These are phyloP conservation scores for Paecilomyces sp. DNA, from an alignment of 2,329 filamentous ascomycete species.

Conservation along the genomic window DNA sequence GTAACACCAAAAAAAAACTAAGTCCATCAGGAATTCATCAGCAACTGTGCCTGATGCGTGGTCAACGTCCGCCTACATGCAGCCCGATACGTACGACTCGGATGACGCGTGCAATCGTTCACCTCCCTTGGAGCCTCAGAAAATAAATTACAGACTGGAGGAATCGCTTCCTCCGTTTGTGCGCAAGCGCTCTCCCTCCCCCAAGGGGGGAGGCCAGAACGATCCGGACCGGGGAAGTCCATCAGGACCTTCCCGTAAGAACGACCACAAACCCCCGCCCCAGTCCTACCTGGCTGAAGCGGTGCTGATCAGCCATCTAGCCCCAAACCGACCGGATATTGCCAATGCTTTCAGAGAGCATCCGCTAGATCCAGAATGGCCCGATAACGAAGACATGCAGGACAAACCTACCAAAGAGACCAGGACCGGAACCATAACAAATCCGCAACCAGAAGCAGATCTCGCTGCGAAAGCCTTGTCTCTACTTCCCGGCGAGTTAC, in stretches of 20 bases:
- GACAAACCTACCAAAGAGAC: constrained; percentile 13
- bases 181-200: constrained; percentile 8
- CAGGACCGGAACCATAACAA: neutral
- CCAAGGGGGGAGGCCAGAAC: constrained; percentile 15
- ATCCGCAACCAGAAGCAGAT: neutral
- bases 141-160: constrained; percentile 23
- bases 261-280: constrained; percentile 16
- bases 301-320: constrained; percentile 60
- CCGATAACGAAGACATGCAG: constrained; percentile 25
- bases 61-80: constrained; percentile 24
- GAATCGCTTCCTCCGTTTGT: constrained; percentile 29
- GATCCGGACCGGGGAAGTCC: constrained; percentile 22
- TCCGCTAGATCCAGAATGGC: constrained; percentile 41
- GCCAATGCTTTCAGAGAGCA: constrained; percentile 49
- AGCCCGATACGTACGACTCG: constrained; percentile 32
- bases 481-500: neutral
- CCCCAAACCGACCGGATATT: constrained; percentile 59
- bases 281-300: constrained; percentile 50
- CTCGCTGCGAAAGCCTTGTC: constrained; percentile 1
- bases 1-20: constrained; percentile 2
- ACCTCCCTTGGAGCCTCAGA: constrained; percentile 25
- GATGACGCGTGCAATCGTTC: constrained; percentile 32
- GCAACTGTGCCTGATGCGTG: constrained; percentile 20
- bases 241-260: constrained; percentile 28
- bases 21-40: constrained; percentile 3